Evolutionary conservation across 2,329 filamentous ascomycete genomes (phyloP), one percentile per base, ranked within the genome.

Genomic region (Colletotrichum incanum): DNA sequence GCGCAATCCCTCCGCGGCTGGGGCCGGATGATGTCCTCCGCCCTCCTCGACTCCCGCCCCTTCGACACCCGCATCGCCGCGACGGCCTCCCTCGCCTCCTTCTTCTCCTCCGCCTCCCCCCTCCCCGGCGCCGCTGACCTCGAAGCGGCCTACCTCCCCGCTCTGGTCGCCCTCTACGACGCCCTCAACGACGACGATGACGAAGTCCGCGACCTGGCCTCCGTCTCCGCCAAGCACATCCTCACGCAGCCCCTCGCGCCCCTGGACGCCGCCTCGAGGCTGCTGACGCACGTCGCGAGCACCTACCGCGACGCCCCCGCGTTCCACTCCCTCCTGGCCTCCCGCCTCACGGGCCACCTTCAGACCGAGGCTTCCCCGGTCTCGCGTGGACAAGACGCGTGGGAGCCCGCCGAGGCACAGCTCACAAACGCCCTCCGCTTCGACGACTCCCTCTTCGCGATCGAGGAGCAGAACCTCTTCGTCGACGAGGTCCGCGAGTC

Each of bases 381-480:
- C 26, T 6, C 49, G 49, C 26, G 14, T 26, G 31, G 20, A 5
- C 3, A 7, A 2, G 31, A 39, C 31, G 52, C 31, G 23, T 79
- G 79, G 78, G 52, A 75, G 6, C 62, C 83, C 0, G 83, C 84
- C 0, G 77, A 78, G 31, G 62, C 75, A 1, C 84, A 87, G 68
- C 82, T 92, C 26, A 73, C 78, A 3, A 74, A 79, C 11, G 86
- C 88, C 5, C 79, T 90, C 77, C 81, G 83, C 67, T 84, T 87
- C 76, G 89, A 94, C 78, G 89, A 91, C 74, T 86, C 91, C 4
- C 88, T 99, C 0, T 99, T 99, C 79, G 92, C 89, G 0, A 88
- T 94, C 67, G 96, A 99, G 82, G 95, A 97, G 80, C 95, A 97
- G 79, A 99, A 99, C 79, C 87, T 98, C n/a, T 98, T 94, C 80